Evolutionary conservation across 164 flowering plant genomes (phyloP), one percentile per base, ranked within the genome.

Genomic region (Umbellularia californica): DNA sequence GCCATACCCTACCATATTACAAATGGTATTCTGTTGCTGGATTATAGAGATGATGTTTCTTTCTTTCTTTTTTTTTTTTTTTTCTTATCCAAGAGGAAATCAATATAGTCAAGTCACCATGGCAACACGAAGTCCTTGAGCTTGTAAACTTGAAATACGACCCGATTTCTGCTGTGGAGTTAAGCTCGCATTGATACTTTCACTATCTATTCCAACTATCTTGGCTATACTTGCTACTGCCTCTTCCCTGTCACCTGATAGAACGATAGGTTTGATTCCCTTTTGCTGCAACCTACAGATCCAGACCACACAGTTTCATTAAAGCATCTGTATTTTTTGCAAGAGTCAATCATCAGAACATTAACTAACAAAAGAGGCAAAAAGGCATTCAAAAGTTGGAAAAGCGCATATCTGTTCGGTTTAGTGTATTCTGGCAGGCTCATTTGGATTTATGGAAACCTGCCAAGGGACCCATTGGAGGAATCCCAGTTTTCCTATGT

Each of bases 211-310:
- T 58, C 98, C 97, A 82, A 94, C 87, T 25, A 81, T 72, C 82
- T 85, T 84, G 72, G 94, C 98, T 75, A 91, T 79, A 47, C 82
- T 86, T 92, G 93, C 94, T 74, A 92, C 98, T 90, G 98, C 97
- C 92, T 91, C 98, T 92, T 94, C 97, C 98, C 96, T 91, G 89
- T 94, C 98, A 64, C 98, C 98, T 70, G 98, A 94, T 74, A 92
- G 79, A 20, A 94, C 87, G 70, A 90, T 77, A 58, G 94, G 88
- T 77, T 79, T 85, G 85, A 94, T 89, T 68, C 97, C 95, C 82
- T 83, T 87, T 78, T 87, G 78, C 79, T 84, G 88, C 58, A 94
- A 90, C 89, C 98, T 94, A 72, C 69, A 28, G 65, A 74, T 20
- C 4, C 68, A 65, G 50, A 71, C 11, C 52, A 47, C 41, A 35